phyloP scores from a whole-genome alignment of 2,329 filamentous ascomycete genomes.

The Thielaviopsis punctulata region DNA sequence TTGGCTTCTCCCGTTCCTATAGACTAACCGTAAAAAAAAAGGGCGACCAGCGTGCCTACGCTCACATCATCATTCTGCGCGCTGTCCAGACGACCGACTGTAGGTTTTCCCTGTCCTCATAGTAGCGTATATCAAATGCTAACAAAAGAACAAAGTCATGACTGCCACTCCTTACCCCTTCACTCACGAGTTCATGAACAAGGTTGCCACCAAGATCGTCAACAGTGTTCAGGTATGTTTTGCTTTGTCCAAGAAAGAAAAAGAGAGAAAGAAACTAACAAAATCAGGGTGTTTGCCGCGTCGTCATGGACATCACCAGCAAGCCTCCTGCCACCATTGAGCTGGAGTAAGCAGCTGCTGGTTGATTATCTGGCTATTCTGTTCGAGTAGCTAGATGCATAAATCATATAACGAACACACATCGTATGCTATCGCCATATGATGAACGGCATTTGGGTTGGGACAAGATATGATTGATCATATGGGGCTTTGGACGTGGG shows the following conservation, averaged over 20 bases:
- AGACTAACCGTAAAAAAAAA: constrained; percentile 9
- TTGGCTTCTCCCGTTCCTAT: neutral
- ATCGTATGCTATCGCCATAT: neutral
- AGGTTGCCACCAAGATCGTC: constrained; percentile 49
- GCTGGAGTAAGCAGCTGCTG: constrained; percentile 40
- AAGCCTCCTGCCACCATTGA: constrained; percentile 60
- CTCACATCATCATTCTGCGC: constrained; percentile 22
- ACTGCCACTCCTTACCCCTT: constrained; percentile 55
- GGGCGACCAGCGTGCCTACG: constrained; percentile 49
- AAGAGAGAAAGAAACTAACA: constrained; percentile 31
- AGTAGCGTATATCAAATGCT: neutral
- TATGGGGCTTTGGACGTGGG: neutral
- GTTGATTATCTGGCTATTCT: neutral
- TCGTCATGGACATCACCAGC: constrained; percentile 27
- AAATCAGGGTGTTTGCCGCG: constrained; percentile 32
- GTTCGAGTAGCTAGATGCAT: neutral
- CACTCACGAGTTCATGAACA: constrained; percentile 44
- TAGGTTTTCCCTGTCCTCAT: constrained; percentile 1
- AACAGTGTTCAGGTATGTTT: constrained; percentile 34
- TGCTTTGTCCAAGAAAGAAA: no score
- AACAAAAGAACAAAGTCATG: constrained; percentile 33
- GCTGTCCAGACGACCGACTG: constrained; percentile 26
- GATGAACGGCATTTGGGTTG: neutral
- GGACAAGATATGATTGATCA: neutral
- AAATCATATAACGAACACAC: neutral